Percentiles rank a stretch among this genome's conserved stretches.
Conservation (phyloP, 495 filamentous ascomycete species). For the Ascodesmis nigricans region DNA sequence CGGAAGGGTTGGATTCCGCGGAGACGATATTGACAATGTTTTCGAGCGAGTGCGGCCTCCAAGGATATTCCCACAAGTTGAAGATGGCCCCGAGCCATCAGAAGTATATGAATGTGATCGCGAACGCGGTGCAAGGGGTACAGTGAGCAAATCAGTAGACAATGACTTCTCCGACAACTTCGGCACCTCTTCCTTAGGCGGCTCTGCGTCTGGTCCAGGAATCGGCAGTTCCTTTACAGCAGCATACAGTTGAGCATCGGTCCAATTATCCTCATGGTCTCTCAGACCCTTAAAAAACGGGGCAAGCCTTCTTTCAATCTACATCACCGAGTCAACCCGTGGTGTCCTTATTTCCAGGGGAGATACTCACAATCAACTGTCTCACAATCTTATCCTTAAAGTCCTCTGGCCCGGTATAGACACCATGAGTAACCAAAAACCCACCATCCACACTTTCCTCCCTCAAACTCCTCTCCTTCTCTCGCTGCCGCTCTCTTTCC, state of each 20-base stretch:
- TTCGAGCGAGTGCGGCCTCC: slow-evolving; percentile 53
- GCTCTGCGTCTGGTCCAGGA: slow-evolving; percentile 61
- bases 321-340: neutral
- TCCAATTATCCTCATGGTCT: slow-evolving; percentile 74
- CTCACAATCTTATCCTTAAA: slow-evolving; percentile 78
- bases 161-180: slow-evolving; percentile 3
- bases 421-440: slow-evolving; percentile 80
- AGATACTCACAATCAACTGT: slow-evolving; percentile 54
- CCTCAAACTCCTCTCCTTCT: slow-evolving; percentile 76
- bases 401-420: slow-evolving; percentile 80
- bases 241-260: slow-evolving; percentile 79
- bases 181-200: slow-evolving; percentile 28
- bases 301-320: slow-evolving; percentile 82
- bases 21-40: slow-evolving; percentile 43
- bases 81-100: slow-evolving; percentile 32
- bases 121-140: slow-evolving; percentile 41
- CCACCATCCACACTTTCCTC: slow-evolving; percentile 86
- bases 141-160: slow-evolving; percentile 40
- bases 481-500: slow-evolving; percentile 55
- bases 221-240: slow-evolving; percentile 69
- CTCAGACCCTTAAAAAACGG: slow-evolving; percentile 91
- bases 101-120: slow-evolving; percentile 56
- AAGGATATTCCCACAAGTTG: too few species aligned
- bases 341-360: slow-evolving; percentile 9
- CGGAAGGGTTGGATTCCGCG: slow-evolving; percentile 10